Conservation (phyloP, 345 rosid species). For the rapeseed (Brassica napus) region Da-Ae NC_063444.1:1624001-1624500, state of each 20-base stretch:
- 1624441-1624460: neutral
- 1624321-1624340: neutral
- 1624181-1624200: slow-evolving; percentile 27
- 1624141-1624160: slow-evolving; percentile 43
- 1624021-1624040: neutral
- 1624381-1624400: neutral
- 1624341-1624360: neutral
- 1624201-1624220: neutral
- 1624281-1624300: neutral
- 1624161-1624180: slow-evolving; percentile 42
- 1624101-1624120: slow-evolving; percentile 28
- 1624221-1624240: slow-evolving; percentile 6
- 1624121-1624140: slow-evolving; percentile 42
- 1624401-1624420: neutral
- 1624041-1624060: slow-evolving; percentile 35
- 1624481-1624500: neutral
- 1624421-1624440: neutral
- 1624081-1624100: slow-evolving; percentile 35
- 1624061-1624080: slow-evolving; percentile 40
- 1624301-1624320: neutral
- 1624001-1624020: slow-evolving; percentile 17
- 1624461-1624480: neutral
- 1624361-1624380: neutral
- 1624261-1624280: neutral
- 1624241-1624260: neutral